phyloP scores from a whole-genome alignment of 495 filamentous ascomycete species.

The Extremus antarcticus region DNA sequence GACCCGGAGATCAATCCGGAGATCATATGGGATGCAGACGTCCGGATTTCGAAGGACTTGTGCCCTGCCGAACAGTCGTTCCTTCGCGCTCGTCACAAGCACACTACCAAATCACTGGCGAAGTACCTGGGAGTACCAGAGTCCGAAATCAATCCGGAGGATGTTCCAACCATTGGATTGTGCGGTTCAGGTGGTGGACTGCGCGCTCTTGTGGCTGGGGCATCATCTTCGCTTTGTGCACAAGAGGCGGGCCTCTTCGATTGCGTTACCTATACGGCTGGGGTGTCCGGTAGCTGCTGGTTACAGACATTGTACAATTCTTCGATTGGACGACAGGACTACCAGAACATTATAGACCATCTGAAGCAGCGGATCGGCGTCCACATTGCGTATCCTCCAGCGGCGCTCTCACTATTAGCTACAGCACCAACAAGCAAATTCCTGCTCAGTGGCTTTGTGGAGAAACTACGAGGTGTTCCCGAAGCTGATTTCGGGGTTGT shows the following conservation, averaged over 20 bases:
- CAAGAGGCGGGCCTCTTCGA: conserved; percentile 82
- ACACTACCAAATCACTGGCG: conserved; percentile 60
- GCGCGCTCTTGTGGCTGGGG: conserved; percentile 77
- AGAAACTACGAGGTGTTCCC: conserved; percentile 76
- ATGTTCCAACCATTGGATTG: conserved; percentile 85
- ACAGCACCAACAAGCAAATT: conserved; percentile 85
- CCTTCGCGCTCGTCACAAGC: conserved; percentile 48
- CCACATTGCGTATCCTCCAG: conserved; percentile 86
- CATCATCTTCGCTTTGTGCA: conserved; percentile 69
- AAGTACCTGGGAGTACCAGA: conserved; percentile 68
- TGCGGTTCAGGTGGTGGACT: conserved; percentile 89
- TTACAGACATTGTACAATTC: conserved; percentile 82
- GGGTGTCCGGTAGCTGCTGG: conserved; percentile 94
- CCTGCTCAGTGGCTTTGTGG: conserved; percentile 74
- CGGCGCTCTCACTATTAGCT: conserved; percentile 62
- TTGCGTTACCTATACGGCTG: conserved; percentile 86
- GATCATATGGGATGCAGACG: conserved; percentile 63
- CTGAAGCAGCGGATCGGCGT: conserved; percentile 72
- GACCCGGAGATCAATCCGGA: conserved; percentile 77
- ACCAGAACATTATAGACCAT: conserved; percentile 63
- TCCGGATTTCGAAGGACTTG: conserved; percentile 71
- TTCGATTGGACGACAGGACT: conserved; percentile 54
- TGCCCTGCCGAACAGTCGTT: conserved; percentile 76
- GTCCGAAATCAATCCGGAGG: conserved; percentile 75
- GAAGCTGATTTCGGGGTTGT: conserved; percentile 79